Evolutionary conservation across 2,329 filamentous ascomycete genomes (phyloP).

Genomic region (Sporothrix pallida): DNA sequence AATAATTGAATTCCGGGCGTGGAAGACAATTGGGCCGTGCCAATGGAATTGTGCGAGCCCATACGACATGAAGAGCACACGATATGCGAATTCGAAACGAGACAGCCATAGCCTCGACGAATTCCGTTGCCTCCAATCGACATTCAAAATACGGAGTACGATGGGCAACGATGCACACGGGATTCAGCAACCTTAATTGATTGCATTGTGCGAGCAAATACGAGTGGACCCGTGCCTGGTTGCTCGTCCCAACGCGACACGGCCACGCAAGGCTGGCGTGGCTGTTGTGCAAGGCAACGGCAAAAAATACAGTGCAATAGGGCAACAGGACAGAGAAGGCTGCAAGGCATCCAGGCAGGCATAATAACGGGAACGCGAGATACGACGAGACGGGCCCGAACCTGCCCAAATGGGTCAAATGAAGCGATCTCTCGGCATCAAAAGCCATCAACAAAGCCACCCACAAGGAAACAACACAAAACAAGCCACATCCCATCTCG

Average conservation of each 20-base stretch:
- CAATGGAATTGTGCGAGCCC: neutral
- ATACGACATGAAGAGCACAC: neutral
- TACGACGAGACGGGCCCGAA: neutral
- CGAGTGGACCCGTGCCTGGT: neutral
- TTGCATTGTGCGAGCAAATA: neutral
- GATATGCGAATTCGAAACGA: neutral
- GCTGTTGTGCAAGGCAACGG: conserved; percentile 9
- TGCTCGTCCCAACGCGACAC: neutral
- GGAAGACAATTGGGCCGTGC: neutral
- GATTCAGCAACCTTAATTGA: neutral
- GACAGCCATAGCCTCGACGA: neutral
- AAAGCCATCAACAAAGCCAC: neutral
- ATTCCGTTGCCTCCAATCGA: neutral
- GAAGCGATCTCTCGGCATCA: neutral
- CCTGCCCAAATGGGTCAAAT: conserved; percentile 9
- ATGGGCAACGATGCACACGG: neutral
- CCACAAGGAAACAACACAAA: too few relatives aligned
- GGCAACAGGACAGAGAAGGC: neutral
- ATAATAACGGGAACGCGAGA: neutral
- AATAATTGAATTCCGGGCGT: neutral
- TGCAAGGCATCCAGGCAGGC: conserved; percentile 25
- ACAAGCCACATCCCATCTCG: neutral
- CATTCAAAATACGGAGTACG: neutral
- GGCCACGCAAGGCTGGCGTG: conserved; percentile 25
- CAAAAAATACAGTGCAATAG: neutral